Percentiles rank a stretch among this genome's conserved stretches.
phyloP scores from a whole-genome alignment of 1,284 basidiomycete genomes.

The Schizophyllum amplum region DNA sequence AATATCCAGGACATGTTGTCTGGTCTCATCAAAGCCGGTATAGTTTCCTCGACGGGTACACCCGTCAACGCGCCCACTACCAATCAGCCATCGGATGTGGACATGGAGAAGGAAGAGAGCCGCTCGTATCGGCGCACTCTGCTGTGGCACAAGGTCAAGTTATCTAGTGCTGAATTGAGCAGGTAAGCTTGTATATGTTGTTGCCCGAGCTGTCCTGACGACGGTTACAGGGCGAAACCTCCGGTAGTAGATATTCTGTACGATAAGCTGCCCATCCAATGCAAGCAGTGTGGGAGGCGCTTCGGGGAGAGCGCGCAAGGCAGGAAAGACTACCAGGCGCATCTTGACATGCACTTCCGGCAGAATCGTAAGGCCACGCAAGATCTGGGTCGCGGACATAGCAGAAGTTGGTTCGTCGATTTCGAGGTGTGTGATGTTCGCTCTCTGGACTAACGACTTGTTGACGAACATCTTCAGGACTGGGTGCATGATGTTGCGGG shows the following conservation, averaged over 20 bases:
- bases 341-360: constrained; percentile 96
- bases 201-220: constrained; percentile 4
- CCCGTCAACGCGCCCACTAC: constrained; percentile 26
- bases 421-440: constrained; percentile 60
- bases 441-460: constrained; percentile 7
- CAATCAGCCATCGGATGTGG: constrained; percentile 27
- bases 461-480: constrained; percentile 46
- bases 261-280: constrained; percentile 71
- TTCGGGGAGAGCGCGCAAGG: constrained; percentile 69
- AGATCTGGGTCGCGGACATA: constrained; percentile 79
- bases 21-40: constrained; percentile 64
- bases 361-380: constrained; percentile 89
- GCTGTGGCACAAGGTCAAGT: constrained; percentile 57
- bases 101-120: constrained; percentile 38
- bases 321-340: constrained; percentile 77
- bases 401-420: constrained; percentile 84
- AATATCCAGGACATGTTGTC: constrained; percentile 56
- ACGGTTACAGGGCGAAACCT: constrained; percentile 47
- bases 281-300: constrained; percentile 90
- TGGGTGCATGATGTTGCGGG: constrained; percentile 67
- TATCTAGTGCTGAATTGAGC: constrained; percentile 67
- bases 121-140: constrained; percentile 66
- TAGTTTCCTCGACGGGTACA: constrained; percentile 44
- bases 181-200: constrained; percentile 37
- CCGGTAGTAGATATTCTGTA: constrained; percentile 63